Conservation (phyloP, 2,329 filamentous ascomycete species). For the Pseudogymnoascus pannorum region DNA sequence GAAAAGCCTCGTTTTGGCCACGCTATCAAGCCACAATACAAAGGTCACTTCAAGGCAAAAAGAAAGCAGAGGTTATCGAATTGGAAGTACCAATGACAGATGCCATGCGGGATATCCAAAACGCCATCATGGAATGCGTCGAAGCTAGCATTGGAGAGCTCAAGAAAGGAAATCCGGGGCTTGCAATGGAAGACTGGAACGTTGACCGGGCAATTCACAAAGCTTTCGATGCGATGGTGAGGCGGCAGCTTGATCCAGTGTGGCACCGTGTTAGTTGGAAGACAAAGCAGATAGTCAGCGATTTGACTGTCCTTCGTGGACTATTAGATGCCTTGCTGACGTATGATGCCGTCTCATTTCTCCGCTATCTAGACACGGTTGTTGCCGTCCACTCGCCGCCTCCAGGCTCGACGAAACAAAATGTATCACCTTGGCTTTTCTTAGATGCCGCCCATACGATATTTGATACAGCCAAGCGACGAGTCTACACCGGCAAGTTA, state of each 20-base stretch:
- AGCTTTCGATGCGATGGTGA: slow-evolving; percentile 83
- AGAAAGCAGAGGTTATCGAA: slow-evolving; percentile 94
- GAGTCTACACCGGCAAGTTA: slow-evolving; percentile 75
- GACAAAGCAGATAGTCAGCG: slow-evolving; percentile 88
- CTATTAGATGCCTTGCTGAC: slow-evolving; percentile 77
- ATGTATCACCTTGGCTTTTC: slow-evolving; percentile 92
- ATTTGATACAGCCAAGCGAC: slow-evolving; percentile 79
- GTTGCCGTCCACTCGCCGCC: slow-evolving; percentile 83
- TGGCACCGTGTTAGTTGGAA: slow-evolving; percentile 97
- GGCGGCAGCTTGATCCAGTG: slow-evolving; percentile 86
- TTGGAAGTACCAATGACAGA: slow-evolving; percentile 95
- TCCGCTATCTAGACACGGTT: slow-evolving; percentile 90
- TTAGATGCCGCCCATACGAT: slow-evolving; percentile 91
- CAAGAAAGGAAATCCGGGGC: slow-evolving; percentile 78
- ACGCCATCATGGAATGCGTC: slow-evolving; percentile 90
- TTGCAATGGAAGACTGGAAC: slow-evolving; percentile 97
- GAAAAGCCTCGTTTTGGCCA: slow-evolving; percentile 84
- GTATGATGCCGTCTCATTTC: slow-evolving; percentile 84
- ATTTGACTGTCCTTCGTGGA: slow-evolving; percentile 73
- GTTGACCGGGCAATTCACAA: slow-evolving; percentile 85
- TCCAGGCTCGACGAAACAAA: slow-evolving; percentile 78
- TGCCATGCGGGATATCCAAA: slow-evolving; percentile 87
- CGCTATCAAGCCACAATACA: slow-evolving; percentile 89
- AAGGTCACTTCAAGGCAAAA: slow-evolving; percentile 79
- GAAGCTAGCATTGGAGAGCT: slow-evolving; percentile 91